A percentile compares a stretch with the other conserved stretches of the same genome.
Evolutionary conservation across 2,329 filamentous ascomycete species (phyloP).

Genomic region (Orbilia blumenaviensis): DNA sequence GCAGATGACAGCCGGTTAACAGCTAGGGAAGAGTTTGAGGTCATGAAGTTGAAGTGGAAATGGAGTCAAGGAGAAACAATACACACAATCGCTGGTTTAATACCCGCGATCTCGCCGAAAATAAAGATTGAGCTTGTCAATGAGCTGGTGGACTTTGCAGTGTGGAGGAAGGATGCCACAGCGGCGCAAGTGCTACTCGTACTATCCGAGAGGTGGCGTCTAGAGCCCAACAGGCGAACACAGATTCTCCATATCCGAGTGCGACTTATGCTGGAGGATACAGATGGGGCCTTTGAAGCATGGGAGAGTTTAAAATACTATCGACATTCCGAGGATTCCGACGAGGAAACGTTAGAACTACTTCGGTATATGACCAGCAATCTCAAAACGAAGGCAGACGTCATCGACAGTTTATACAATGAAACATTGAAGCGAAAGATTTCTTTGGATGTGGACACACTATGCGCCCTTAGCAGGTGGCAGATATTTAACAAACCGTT

Average conservation of each 20-base stretch:
- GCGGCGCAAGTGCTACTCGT: constrained; percentile 77
- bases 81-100: constrained; percentile 59
- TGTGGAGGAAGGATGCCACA: constrained; percentile 74
- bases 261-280: constrained; percentile 75
- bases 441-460: constrained; percentile 42
- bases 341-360: constrained; percentile 50
- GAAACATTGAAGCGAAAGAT: constrained; percentile 54
- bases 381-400: constrained; percentile 21
- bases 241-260: constrained; percentile 79
- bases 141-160: constrained; percentile 75
- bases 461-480: constrained; percentile 45
- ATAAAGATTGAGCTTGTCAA: constrained; percentile 80
- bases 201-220: constrained; percentile 71
- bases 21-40: constrained; percentile 23
- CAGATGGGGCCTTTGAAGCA: constrained; percentile 73
- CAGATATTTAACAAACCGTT: constrained; percentile 55
- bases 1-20: constrained; percentile 8
- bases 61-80: constrained; percentile 42
- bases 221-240: constrained; percentile 75
- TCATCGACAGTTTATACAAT: constrained; percentile 51
- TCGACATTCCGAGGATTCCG: constrained; percentile 45
- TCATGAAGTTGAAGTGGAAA: constrained; percentile 50
- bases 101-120: constrained; percentile 74
- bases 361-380: constrained; percentile 49
- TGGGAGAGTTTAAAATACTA: constrained; percentile 68